Evolutionary conservation across 192 early-diverging fungal genomes (phyloP).

Genomic region (Gryganskiella cystojenkinii): DNA sequence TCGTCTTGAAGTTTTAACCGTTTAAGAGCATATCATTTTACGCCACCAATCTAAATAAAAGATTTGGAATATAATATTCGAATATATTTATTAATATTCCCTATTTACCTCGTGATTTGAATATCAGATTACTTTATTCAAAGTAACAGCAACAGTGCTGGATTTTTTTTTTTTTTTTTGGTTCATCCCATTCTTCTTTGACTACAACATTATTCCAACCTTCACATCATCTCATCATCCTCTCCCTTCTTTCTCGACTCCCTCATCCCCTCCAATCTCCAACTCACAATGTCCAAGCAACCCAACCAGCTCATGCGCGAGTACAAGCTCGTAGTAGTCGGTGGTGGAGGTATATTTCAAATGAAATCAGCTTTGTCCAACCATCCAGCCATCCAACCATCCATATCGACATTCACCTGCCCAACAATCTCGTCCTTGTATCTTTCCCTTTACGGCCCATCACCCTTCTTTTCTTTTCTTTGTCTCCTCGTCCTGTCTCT

Average conservation of each 20-base stretch:
- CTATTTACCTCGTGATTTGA: background rate
- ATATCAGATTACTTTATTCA: background rate
- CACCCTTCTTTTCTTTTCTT: background rate
- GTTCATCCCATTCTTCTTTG: background rate
- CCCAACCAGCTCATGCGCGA: slow-evolving; percentile 58
- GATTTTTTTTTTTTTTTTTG: too few species aligned
- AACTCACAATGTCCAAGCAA: slow-evolving; percentile 38
- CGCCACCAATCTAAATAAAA: background rate
- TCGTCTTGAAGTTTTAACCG: background rate
- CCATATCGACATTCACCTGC: background rate
- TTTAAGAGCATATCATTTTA: background rate
- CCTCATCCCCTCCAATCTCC: background rate
- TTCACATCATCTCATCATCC: background rate
- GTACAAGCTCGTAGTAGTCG: slow-evolving; percentile 86
- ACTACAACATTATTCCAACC: background rate
- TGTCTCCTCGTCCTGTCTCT: background rate
- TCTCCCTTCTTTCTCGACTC: background rate
- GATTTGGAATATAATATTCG: too few species aligned
- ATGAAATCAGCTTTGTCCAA: background rate
- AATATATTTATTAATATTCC: too few species aligned
- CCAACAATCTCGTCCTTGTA: too few species aligned
- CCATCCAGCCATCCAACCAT: background rate
- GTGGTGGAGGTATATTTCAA: slow-evolving; percentile 88
- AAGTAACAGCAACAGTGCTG: background rate
- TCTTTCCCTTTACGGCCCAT: too few species aligned